phyloP scores from a whole-genome alignment of 2,329 filamentous ascomycete species.

The Alternaria atra region DNA sequence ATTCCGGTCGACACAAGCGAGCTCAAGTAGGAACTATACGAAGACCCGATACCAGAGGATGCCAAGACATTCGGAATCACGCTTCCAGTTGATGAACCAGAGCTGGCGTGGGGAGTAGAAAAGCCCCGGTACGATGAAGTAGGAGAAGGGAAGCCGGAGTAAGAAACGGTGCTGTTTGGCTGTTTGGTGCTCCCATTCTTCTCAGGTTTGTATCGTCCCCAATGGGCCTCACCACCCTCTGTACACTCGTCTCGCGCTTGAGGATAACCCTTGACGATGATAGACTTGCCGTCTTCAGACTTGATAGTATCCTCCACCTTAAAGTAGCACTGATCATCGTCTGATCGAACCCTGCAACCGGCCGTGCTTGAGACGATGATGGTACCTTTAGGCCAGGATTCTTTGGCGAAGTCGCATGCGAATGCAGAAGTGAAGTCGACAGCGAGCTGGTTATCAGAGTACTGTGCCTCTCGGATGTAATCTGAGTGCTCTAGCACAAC shows the following conservation, averaged over 20 bases:
- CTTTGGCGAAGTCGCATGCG: conserved; percentile 6
- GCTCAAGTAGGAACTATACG: too few relatives aligned
- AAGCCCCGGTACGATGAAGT: neutral
- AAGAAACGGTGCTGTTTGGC: neutral
- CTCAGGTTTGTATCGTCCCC: conserved; percentile 2
- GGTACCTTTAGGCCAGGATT: conserved; percentile 1
- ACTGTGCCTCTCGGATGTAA: neutral
- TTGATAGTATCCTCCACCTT: neutral
- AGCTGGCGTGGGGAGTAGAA: neutral
- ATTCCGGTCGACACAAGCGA: too few relatives aligned
- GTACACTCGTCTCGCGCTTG: conserved; percentile 6
- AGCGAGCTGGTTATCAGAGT: neutral
- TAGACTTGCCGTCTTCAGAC: neutral
- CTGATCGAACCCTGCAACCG: neutral
- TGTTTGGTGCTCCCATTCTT: neutral
- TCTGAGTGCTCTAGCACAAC: conserved; percentile 1
- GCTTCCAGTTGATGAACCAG: neutral
- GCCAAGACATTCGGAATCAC: neutral
- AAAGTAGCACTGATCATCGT: conserved; percentile 9
- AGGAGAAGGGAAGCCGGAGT: neutral
- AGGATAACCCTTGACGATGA: neutral
- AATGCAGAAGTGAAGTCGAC: conserved; percentile 1
- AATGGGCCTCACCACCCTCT: conserved; percentile 1
- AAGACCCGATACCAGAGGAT: neutral
- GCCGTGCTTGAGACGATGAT: conserved; percentile 3